Evolutionary conservation across 768 basidiomycete species (phyloP), one percentile per base, ranked within the genome.

Genomic region (Fomitopsis pulvina): DNA sequence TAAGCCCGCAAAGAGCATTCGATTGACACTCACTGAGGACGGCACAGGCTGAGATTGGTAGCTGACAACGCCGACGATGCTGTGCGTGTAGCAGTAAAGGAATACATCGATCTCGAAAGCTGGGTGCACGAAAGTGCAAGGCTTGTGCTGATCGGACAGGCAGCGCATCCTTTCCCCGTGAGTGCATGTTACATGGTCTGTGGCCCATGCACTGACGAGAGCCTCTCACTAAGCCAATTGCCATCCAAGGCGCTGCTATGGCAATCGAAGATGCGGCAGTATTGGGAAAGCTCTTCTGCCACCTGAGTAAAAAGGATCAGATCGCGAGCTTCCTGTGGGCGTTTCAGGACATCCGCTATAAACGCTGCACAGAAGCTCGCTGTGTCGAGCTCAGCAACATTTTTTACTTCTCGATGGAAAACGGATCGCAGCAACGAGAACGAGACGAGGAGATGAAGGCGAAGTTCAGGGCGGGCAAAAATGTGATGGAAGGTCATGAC

Each of bases 191-290:
- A 18, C 14, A 18, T 21, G 24, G 18, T 16, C 20, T 18, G 16
- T 2, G 11, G 14, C 24, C 24, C 16, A 11, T 10, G 26, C 0
- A 7, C 16, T 10, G n/a, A 18, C 37, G n/a, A 10, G 4, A 12
- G 18, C 10, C 12, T 26, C 42, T 39, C 11, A 40, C n/a, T 14
- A 25, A 69, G 67, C 66, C 68, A 3, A 63, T 63, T 10, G 50
- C 61, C 3, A 56, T 66, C 5, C 70, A 71, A 48, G 62, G 59
- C 10, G 54, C 63, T 7, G 64, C 65, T 21, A 69, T 70, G 66
- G 66, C 63, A 7, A 49, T 71, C 25, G 71, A 72, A 44, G 71
- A 72, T 49, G 68, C 68, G 4, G 68, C 68, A 8, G 67, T 71
- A 2, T 59, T 72, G 9, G 69, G 64, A 27, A 68, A 66, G 51